Evolutionary conservation across 257 asterid species (phyloP), one percentile per base, ranked within the genome.

Genomic region (Nicotiana knightiana): DNA sequence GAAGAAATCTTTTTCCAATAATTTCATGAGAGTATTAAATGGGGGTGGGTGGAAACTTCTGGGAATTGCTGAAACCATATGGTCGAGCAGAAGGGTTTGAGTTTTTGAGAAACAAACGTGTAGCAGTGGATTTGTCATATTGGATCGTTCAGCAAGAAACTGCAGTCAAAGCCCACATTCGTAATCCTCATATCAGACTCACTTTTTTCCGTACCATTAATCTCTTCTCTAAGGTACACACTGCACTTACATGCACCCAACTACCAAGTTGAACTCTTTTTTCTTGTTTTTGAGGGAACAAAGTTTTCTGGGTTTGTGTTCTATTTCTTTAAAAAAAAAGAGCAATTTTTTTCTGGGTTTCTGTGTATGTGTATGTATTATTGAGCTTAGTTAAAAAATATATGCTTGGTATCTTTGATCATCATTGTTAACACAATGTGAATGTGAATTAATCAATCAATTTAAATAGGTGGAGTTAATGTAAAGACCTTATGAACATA

Each of bases 91-190:
- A 94, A 86, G 97, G 94, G 8, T 94, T 90, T 76, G 94, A 91
- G 78, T 96, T 92, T 92, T 89, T 96, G 97, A 96, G 97, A 88
- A 90, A 96, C 89, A 96, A 93, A 84, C 88, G 97, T 77, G 99
- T 96, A 1, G 98, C 99, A 5, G 98, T 96, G 63, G 99, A 94
- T 88, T 90, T 96, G 67, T 96, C 98, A 1, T 96, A 92, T 86
- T 96, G 98, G 98, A 90, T 96, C 73, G 97, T 96, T 46, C 99
- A 94, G 85, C 92, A 94, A 10, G 97, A 92, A 88, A 96, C 97
- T 80, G 99, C 98, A 79, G 88, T 94, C 82, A 94, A 91, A 88
- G 93, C 94, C 10, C 78, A 83, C 84, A 65, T 87, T 79, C 89
- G 93, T 61, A 92, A 92, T 21, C 94, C 97, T 24, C 98, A 96